Evolutionary conservation across 2,329 filamentous ascomycete species (phyloP).

Genomic region (Alternaria ventricosa): DNA sequence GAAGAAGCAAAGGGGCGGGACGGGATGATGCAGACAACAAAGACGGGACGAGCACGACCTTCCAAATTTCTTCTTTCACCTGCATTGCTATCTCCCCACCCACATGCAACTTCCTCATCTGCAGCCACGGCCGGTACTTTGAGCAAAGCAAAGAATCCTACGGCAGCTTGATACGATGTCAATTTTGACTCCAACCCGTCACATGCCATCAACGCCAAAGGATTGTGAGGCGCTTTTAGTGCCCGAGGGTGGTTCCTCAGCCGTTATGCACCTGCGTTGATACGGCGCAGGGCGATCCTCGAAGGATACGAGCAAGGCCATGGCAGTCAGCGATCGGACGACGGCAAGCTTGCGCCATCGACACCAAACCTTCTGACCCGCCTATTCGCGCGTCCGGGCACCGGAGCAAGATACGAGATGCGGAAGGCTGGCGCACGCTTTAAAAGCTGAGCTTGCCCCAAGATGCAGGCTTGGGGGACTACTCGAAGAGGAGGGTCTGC

Average conservation of each 20-base stretch:
- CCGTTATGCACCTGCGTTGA: conserved; percentile 15
- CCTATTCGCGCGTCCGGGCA: background rate
- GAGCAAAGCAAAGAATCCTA: conserved; percentile 9
- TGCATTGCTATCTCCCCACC: conserved; percentile 16
- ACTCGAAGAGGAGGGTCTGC: background rate
- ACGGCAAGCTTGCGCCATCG: conserved; percentile 26
- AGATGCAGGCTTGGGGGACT: conserved; percentile 3
- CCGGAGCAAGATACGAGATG: conserved; percentile 20
- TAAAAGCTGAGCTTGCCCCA: conserved; percentile 9
- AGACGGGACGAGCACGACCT: conserved; percentile 14
- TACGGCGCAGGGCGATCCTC: conserved; percentile 13
- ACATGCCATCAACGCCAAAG: conserved; percentile 28
- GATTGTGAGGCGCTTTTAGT: conserved; percentile 43
- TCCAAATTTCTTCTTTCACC: conserved; percentile 7
- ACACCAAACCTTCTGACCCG: conserved; percentile 18
- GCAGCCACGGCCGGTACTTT: conserved; percentile 11
- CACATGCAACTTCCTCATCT: conserved; percentile 9
- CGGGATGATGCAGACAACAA: conserved; percentile 7
- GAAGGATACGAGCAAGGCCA: conserved; percentile 20
- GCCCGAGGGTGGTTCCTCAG: conserved; percentile 28
- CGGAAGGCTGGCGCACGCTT: conserved; percentile 12
- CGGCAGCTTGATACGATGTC: conserved; percentile 17
- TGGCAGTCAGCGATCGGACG: conserved; percentile 26
- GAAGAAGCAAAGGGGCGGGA: conserved; percentile 15
- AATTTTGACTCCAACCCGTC: conserved; percentile 29